Evolutionary conservation across 345 rosid genomes (phyloP).

Genomic region (Eutrema heterophyllum): DNA sequence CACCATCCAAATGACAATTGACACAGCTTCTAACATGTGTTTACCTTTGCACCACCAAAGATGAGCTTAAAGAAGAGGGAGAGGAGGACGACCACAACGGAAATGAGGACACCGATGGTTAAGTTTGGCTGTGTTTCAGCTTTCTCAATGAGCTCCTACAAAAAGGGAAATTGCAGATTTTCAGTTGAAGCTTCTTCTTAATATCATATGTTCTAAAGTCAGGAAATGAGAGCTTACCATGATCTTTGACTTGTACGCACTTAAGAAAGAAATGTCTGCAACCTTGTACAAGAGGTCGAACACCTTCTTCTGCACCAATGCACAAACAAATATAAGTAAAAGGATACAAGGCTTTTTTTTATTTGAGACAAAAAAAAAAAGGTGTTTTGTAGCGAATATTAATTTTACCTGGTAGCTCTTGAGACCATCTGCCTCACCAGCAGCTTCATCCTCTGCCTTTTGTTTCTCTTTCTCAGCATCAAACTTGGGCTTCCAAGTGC

Average conservation of each 20-base stretch:
- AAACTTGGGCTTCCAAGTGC: constrained; percentile 61
- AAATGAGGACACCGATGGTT: constrained; percentile 46
- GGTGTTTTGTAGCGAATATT: not conserved
- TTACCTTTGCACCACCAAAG: constrained; percentile 64
- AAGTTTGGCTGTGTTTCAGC: constrained; percentile 64
- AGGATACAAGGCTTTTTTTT: not conserved
- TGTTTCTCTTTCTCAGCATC: constrained; percentile 63
- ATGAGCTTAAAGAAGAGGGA: constrained; percentile 37
- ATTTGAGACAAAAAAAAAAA: not conserved
- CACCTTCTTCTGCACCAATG: constrained; percentile 45
- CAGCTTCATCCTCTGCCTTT: constrained; percentile 58
- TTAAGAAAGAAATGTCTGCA: constrained; percentile 65
- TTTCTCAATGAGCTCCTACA: constrained; percentile 64
- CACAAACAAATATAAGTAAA: not conserved
- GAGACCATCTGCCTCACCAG: constrained; percentile 36
- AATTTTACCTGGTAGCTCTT: constrained; percentile 36
- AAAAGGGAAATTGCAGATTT: not conserved
- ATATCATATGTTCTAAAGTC: not conserved
- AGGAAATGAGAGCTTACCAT: constrained; percentile 36
- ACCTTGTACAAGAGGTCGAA: constrained; percentile 62
- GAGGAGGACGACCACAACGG: constrained; percentile 39
- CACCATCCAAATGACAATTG: not conserved
- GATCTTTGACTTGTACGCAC: constrained; percentile 47
- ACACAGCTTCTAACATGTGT: not conserved
- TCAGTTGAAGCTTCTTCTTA: not conserved